phyloP scores from a whole-genome alignment of 805 yeast genomes.

The Candida nanaspora region DNA sequence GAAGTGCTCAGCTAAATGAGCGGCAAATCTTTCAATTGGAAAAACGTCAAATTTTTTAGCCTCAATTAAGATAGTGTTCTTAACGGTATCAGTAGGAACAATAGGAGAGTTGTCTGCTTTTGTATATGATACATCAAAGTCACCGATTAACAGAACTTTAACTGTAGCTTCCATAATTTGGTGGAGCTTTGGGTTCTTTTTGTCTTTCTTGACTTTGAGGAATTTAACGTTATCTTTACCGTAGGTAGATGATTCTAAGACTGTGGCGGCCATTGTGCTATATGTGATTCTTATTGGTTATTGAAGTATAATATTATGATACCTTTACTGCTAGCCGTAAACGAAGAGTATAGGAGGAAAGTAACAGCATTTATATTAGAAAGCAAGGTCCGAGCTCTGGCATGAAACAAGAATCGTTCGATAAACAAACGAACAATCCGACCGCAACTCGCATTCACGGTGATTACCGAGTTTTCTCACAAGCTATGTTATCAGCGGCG shows the following conservation, averaged over 20 bases:
- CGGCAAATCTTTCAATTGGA: constrained; percentile 89
- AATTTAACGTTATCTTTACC: constrained; percentile 93
- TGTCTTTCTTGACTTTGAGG: constrained; percentile 78
- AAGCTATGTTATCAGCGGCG: not conserved
- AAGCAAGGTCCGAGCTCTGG: no score
- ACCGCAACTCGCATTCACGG: not conserved
- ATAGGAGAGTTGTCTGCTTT: constrained; percentile 82
- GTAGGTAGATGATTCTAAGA: constrained; percentile 50
- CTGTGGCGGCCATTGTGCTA: constrained; percentile 16
- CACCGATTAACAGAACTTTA: constrained; percentile 66
- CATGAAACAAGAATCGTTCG: no score
- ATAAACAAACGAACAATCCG: not conserved
- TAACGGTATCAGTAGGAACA: constrained; percentile 92
- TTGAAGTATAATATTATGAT: not conserved
- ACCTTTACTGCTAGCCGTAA: no score
- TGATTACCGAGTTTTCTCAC: not conserved
- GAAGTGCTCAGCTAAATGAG: constrained; percentile 77
- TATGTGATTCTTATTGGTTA: not conserved
- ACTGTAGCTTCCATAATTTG: constrained; percentile 84
- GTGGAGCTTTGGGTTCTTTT: constrained; percentile 64
- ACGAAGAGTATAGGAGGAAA: no score
- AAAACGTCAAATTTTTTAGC: constrained; percentile 80
- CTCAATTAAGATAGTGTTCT: constrained; percentile 77
- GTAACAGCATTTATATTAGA: no score
- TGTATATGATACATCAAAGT: constrained; percentile 75